Evolutionary conservation across 192 early-diverging fungal species (phyloP).

Genomic region (Backusella morwellensis): DNA sequence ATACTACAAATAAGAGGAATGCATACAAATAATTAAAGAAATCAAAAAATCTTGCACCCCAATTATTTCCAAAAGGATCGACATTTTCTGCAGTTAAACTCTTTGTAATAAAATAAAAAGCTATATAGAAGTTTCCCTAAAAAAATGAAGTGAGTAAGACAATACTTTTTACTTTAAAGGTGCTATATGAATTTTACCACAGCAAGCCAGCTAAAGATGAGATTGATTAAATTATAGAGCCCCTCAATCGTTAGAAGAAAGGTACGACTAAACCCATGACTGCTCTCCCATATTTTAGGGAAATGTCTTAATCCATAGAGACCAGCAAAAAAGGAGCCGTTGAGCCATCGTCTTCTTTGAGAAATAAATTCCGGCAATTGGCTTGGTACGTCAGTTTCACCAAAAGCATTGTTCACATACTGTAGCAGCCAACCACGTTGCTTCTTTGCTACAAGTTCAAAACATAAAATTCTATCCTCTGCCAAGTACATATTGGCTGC

Average conservation of each 20-base stretch:
- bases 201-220: conserved; percentile 75
- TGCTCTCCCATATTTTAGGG: conserved; percentile 53
- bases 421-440: conserved; percentile 59
- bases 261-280: conserved; percentile 44
- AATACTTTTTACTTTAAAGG: conserved; percentile 9
- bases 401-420: conserved; percentile 62
- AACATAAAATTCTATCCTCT: conserved; percentile 84
- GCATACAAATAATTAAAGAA: conserved; percentile 74
- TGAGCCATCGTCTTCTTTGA: conserved; percentile 80
- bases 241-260: conserved; percentile 54
- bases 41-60: conserved; percentile 61
- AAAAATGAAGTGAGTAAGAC: conserved; percentile 36
- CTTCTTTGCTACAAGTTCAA: conserved; percentile 74
- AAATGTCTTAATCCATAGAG: conserved; percentile 64
- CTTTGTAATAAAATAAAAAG: conserved; percentile 73
- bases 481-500: conserved; percentile 62
- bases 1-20: conserved; percentile 72
- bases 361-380: conserved; percentile 73
- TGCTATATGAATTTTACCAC: conserved; percentile 49
- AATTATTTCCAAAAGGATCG: conserved; percentile 59
- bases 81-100: conserved; percentile 30
- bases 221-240: conserved; percentile 66
- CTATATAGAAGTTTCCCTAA: conserved; percentile 77
- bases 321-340: conserved; percentile 79
- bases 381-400: conserved; percentile 76